These are phyloP conservation scores for Salmacisia buchloeana DNA, from an alignment of 1,284 basidiomycete genomes.

Conservation along the genomic window DNA sequence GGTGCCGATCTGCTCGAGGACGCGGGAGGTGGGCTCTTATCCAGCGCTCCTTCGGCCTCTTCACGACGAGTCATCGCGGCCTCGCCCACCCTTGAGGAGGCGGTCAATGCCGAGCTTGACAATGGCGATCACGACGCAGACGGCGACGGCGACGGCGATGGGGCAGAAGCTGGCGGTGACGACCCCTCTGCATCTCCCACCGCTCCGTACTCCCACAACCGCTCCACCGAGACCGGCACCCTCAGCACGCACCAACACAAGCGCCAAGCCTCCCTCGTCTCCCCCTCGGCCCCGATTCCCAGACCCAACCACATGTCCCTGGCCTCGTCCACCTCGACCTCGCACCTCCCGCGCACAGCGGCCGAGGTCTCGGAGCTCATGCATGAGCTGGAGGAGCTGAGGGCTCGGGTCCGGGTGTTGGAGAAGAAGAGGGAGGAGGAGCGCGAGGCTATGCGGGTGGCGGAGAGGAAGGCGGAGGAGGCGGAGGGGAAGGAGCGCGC, in stretches of 20 bases:
- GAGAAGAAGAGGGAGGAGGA: slow-evolving; percentile 84
- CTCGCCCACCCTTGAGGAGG: not conserved
- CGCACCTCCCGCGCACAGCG: not conserved
- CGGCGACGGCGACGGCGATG: too few species aligned
- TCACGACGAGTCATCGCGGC: not conserved
- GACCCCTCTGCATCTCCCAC: not conserved
- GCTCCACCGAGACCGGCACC: not conserved
- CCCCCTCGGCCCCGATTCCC: not conserved
- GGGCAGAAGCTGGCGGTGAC: too few species aligned
- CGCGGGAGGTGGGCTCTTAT: not conserved
- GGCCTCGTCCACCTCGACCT: not conserved
- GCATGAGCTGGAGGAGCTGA: not conserved
- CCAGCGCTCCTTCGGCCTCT: not conserved
- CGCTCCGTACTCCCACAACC: not conserved
- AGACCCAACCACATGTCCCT: not conserved
- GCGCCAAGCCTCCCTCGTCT: not conserved
- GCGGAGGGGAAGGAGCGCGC: slow-evolving; percentile 73
- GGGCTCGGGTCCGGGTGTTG: slow-evolving; percentile 67
- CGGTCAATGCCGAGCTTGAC: not conserved
- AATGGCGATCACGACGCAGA: not conserved
- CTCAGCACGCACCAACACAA: not conserved
- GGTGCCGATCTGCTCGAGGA: not conserved
- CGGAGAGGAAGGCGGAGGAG: slow-evolving; percentile 77
- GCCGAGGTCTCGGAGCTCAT: not conserved
- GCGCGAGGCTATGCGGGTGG: slow-evolving; percentile 69